Evolutionary conservation across 2,329 filamentous ascomycete genomes (phyloP).

Genomic region (Scedosporium boydii): DNA sequence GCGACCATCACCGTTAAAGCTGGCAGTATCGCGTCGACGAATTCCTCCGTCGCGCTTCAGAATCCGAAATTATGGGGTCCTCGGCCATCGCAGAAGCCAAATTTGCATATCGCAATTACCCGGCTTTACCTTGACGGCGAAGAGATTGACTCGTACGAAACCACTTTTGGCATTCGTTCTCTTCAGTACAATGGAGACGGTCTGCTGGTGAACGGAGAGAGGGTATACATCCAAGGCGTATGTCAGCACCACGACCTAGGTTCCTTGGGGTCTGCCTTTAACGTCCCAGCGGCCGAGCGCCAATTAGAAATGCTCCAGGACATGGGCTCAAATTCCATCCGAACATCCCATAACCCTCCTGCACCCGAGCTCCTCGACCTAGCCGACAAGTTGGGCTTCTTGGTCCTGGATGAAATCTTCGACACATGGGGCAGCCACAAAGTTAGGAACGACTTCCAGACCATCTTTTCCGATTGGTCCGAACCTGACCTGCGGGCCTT

Average conservation of each 20-base stretch:
- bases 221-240: constrained; percentile 34
- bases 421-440: constrained; percentile 38
- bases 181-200: constrained; percentile 31
- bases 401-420: constrained; percentile 45
- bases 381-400: constrained; percentile 36
- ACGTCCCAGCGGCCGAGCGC: constrained; percentile 34
- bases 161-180: constrained; percentile 38
- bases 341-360: constrained; percentile 45
- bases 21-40: background rate
- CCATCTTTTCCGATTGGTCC: constrained; percentile 44
- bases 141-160: constrained; percentile 35
- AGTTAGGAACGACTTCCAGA: constrained; percentile 36
- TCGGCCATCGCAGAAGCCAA: constrained; percentile 30
- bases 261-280: constrained; percentile 39
- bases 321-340: constrained; percentile 38
- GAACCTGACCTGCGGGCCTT: constrained; percentile 42
- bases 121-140: constrained; percentile 18
- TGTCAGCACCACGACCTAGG: constrained; percentile 44
- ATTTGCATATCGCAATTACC: constrained; percentile 38
- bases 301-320: constrained; percentile 38
- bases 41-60: constrained; percentile 4
- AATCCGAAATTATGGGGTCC: constrained; percentile 40
- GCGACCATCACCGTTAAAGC: constrained; percentile 13
- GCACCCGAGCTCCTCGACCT: constrained; percentile 39
- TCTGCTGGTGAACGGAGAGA: constrained; percentile 34